Evolutionary conservation across 306 rosid genomes (phyloP), one percentile per base, ranked within the genome.

Genomic region (Lithocarpus polystachyus): DNA sequence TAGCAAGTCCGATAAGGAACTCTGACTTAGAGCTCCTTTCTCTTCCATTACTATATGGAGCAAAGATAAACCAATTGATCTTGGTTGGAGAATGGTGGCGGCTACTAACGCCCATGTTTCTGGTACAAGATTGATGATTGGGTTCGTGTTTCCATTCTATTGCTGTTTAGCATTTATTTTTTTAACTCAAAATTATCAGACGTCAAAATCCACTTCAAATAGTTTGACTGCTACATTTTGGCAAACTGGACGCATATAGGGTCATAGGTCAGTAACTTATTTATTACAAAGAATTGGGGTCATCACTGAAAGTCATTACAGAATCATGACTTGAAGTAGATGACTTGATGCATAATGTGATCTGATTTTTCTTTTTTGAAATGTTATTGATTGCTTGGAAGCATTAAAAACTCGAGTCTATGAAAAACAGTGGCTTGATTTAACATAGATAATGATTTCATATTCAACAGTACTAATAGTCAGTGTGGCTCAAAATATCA

Each of bases 91-190:
- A 94, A 81, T 92, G 99, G 99, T 94, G 99, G 99, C 87, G 99
- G 92, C 99, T 94, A 48, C 82, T 92, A 55, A 94, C 97, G 77
- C 99, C 99, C 72, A 92, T 94, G 97, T 94, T 94, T 94, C 99
- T 94, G 99, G 99, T 94, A 92, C 99, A 92, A 78, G 82, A 81
- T 85, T 85, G 89, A 86, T 77, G 83, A 82, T 54, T 94, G 87
- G 97, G 95, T 92, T 86, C 71, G 93, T 94, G 85, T 86, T 92
- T 88, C 88, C 81, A 74, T 94, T 92, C 92, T 55, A 77, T 77
- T 56, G 61, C 74, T 70, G 73, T 56, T 76, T 75, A 56, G 48
- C 67, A 81, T 57, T 62, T 24, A 18, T 69, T 61, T 54, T 54
- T 79, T 67, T 40, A 26, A 54, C 35, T 57, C 80, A 17, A 67